Base-by-base conservation (phyloP, 176 grass and related monocot genomes). In the Oryza meyeriana region DNA sequence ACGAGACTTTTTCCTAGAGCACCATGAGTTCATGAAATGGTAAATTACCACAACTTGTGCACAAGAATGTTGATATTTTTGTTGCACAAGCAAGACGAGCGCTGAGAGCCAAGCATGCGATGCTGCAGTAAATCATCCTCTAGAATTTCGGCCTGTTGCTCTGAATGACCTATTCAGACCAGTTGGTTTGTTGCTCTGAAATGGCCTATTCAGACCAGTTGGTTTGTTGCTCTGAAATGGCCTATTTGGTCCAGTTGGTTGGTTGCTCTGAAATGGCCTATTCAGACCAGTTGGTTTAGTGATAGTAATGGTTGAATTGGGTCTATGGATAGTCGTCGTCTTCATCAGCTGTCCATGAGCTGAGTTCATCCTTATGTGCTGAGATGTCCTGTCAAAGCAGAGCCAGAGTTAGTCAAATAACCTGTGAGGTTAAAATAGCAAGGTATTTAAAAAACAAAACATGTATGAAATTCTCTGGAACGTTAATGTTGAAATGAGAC, bases 291-390 rank as follows among this genome's bases (percentile, higher is more conserved):
- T 55, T 55, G 50, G 20, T 55, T 55, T 55, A 71, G 57, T 88
- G 86, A 88, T 74, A 17, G 86, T 84, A 48, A 81, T 72, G 2
- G 78, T 86, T 78, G 83, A 82, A 72, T 82, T 90, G 38, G 83
- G 88, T 78, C 83, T 85, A 73, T 82, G 83, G 66, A 85, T 73
- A n/a, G 83, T 86, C 0, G 72, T 78, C 0, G 79, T 82, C 75
- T 83, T 82, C 35, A 35, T 11, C 27, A 83, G 25, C 36, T 90
- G 79, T 76, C 55, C 82, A 26, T 30, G 75, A 8, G 29, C 40
- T 32, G 83, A 86, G 45, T 33, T 68, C 25, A 33, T 34, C 83
- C 67, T 86, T 67, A 40, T 38, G 30, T 14, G 36, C 47, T 90
- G 73, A 30, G 74, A 90, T 58, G 88, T 39, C 59, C 78, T 86